Evolutionary conservation across 345 rosid species (phyloP).

Genomic region (Alliaria petiolata): DNA sequence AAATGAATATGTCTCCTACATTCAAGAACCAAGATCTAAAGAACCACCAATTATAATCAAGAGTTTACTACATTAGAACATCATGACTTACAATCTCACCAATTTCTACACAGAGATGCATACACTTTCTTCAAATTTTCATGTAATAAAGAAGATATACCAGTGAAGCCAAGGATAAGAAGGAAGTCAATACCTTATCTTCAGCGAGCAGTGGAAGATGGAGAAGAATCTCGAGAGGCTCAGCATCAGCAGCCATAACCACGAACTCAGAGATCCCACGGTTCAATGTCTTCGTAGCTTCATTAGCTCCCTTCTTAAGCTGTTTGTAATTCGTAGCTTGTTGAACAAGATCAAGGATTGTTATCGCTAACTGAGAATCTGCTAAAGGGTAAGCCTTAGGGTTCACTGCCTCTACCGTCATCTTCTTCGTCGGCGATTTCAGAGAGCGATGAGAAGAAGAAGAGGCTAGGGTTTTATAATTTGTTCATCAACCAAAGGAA

Average conservation of each 20-base stretch:
- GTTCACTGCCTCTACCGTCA: conserved; percentile 56
- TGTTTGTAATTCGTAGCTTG: conserved; percentile 96
- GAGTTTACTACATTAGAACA: neutral
- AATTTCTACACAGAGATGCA: neutral
- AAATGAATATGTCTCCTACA: neutral
- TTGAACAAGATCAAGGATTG: conserved; percentile 85
- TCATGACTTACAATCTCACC: neutral
- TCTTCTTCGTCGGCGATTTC: too few relatives aligned
- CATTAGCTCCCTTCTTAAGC: conserved; percentile 92
- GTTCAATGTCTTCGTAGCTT: conserved; percentile 92
- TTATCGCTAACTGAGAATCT: conserved; percentile 58
- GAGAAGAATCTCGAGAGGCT: conserved; percentile 83
- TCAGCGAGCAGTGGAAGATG: conserved; percentile 80
- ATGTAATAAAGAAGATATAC: neutral
- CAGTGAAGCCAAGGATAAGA: too few relatives aligned
- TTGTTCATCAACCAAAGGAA: neutral
- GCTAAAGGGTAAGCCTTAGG: conserved; percentile 91
- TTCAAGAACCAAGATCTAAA: neutral
- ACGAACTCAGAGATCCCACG: conserved; percentile 91
- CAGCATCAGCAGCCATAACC: conserved; percentile 72
- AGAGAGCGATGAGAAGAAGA: neutral
- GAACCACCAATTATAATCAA: neutral
- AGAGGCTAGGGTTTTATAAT: conserved; percentile 20
- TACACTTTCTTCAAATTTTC: neutral
- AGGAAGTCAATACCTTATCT: conserved; percentile 51